Conservation (phyloP, 192 early-diverging fungal genomes). For the Radiomyces spectabilis region DNA sequence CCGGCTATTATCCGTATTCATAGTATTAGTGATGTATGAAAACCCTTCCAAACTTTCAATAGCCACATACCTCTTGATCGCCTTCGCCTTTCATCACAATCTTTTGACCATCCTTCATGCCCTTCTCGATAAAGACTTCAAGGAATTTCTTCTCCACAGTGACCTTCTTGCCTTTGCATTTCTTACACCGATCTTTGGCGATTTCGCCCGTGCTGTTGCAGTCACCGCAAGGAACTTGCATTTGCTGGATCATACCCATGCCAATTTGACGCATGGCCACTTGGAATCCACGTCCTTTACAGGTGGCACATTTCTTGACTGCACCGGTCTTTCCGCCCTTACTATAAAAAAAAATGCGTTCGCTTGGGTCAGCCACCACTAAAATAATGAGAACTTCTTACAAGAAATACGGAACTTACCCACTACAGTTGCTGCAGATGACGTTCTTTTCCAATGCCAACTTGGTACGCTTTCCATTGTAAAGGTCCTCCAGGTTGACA, state of each 20-base stretch:
- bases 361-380: too few relatives aligned
- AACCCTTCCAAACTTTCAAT: too few relatives aligned
- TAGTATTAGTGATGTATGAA: too few relatives aligned
- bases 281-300: conserved; percentile 76
- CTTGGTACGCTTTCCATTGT: conserved; percentile 80
- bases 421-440: conserved; percentile 53
- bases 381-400: background rate
- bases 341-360: conserved; percentile 35
- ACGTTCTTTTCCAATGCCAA: conserved; percentile 78
- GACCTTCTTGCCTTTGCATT: conserved; percentile 86
- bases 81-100: conserved; percentile 90
- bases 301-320: conserved; percentile 61
- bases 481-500: conserved; percentile 90
- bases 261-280: conserved; percentile 77
- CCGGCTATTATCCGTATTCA: too few relatives aligned
- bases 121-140: conserved; percentile 90
- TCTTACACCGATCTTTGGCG: conserved; percentile 84
- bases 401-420: conserved; percentile 33
- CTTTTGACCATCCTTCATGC: conserved; percentile 84
- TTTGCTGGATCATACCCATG: conserved; percentile 86
- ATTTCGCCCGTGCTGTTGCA: conserved; percentile 83
- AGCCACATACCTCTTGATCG: conserved; percentile 63
- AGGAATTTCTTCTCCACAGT: conserved; percentile 82
- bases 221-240: conserved; percentile 72
- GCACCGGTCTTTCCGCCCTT: conserved; percentile 81